A percentile compares a stretch with the other conserved stretches of the same genome.
These are phyloP conservation scores for Podila epigama DNA, from an alignment of 192 early-diverging fungal species.

Conservation along the genomic window DNA sequence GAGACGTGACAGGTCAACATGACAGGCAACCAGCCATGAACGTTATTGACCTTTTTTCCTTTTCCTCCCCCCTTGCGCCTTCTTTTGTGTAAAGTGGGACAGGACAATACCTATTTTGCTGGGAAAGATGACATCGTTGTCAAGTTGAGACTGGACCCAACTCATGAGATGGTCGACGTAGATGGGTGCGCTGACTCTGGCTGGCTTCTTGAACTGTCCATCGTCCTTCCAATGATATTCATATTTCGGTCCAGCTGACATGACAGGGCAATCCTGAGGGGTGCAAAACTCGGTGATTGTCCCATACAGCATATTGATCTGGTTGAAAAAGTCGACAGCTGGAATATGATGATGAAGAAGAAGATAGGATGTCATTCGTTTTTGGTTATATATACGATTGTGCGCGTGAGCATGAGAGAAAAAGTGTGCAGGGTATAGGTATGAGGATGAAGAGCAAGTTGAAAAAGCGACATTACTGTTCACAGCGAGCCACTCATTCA, in stretches of 20 bases:
- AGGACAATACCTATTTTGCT: conserved; percentile 67
- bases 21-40: no score
- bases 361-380: neutral
- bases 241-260: conserved; percentile 87
- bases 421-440: neutral
- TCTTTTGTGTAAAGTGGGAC: neutral
- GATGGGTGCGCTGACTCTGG: conserved; percentile 85
- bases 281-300: conserved; percentile 90
- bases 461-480: conserved; percentile 59
- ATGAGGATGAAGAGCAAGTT: neutral
- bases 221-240: conserved; percentile 93
- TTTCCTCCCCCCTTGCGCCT: no score
- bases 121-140: conserved; percentile 90
- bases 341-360: neutral
- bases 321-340: conserved; percentile 96
- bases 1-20: neutral
- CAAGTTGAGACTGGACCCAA: conserved; percentile 83
- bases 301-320: conserved; percentile 94
- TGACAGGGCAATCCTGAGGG: conserved; percentile 83
- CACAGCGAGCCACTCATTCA: conserved; percentile 94
- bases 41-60: no score
- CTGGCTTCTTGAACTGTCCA: conserved; percentile 83
- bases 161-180: conserved; percentile 90
- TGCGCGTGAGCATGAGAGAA: no score
- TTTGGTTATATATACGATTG: neutral